phyloP scores from a whole-genome alignment of 768 basidiomycete species.

The Tremella fuciformis region DNA sequence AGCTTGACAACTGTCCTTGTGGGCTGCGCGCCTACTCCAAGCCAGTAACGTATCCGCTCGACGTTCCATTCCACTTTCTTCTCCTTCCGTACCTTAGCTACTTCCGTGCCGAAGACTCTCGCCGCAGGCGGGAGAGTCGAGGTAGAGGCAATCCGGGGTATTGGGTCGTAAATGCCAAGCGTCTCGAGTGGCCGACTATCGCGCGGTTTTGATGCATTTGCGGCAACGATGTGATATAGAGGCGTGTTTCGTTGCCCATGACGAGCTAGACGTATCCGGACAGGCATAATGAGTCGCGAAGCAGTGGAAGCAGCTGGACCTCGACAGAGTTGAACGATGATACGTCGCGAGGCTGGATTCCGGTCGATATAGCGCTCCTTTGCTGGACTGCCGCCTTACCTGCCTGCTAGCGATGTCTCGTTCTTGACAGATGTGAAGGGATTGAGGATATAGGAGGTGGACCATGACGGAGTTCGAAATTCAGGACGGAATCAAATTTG shows the following conservation, averaged over 20 bases:
- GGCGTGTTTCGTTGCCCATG: conserved; percentile 72
- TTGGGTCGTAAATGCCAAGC: conserved; percentile 79
- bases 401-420: no score
- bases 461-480: no score
- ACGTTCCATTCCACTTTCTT: conserved; percentile 88
- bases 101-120: conserved; percentile 53
- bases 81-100: conserved; percentile 48
- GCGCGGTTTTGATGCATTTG: conserved; percentile 66
- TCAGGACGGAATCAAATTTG: no score
- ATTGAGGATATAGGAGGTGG: no score
- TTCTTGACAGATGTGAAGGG: no score
- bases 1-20: conserved; percentile 72
- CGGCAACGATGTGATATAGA: conserved; percentile 81
- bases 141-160: conserved; percentile 32
- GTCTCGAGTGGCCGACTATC: conserved; percentile 84
- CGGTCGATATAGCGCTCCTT: no score
- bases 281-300: conserved; percentile 19
- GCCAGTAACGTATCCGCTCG: conserved; percentile 85
- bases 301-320: no score
- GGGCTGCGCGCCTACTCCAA: conserved; percentile 77
- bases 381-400: no score
- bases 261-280: conserved; percentile 80
- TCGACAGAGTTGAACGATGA: no score
- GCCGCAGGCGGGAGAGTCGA: conserved; percentile 37
- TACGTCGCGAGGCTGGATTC: no score